Evolutionary conservation across 768 basidiomycete species (phyloP).

Genomic region (Lactifluus subvellereus): DNA sequence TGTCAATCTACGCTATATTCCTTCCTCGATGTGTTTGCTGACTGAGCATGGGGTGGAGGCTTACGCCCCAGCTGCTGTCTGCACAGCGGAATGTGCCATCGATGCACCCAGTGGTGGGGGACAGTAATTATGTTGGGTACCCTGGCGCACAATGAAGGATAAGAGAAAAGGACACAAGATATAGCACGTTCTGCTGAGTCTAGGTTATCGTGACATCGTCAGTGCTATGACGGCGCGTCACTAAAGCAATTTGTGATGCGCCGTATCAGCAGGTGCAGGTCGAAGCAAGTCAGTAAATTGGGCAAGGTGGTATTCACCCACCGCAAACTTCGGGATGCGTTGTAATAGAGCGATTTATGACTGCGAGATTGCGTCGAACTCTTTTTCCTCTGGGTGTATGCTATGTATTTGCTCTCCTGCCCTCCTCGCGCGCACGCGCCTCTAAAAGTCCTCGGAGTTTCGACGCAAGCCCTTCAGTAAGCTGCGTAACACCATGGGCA

Average conservation of each 20-base stretch:
- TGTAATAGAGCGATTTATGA: background rate
- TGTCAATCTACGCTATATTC: background rate
- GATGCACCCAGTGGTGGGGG: background rate
- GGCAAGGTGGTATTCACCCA: background rate
- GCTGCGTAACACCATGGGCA: slow-evolving; percentile 57
- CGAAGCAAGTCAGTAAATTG: background rate
- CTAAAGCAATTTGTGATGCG: background rate
- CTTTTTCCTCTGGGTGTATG: background rate
- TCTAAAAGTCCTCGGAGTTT: slow-evolving; percentile 41
- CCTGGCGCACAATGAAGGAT: too few species aligned
- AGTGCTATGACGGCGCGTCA: too few species aligned
- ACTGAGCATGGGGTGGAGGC: background rate
- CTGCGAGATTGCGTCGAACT: background rate
- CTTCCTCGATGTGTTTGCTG: background rate
- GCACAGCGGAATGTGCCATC: background rate
- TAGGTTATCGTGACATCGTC: too few species aligned
- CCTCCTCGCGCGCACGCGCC: slow-evolving; percentile 32
- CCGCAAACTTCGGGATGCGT: background rate
- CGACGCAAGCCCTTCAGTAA: slow-evolving; percentile 60
- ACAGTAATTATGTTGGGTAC: background rate
- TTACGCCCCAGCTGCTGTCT: background rate
- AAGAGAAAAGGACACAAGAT: background rate
- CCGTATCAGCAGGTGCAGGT: background rate
- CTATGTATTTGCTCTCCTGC: background rate
- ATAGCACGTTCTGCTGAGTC: too few species aligned